A percentile compares a stretch with the other conserved stretches of the same genome.
phyloP scores from a whole-genome alignment of 306 rosid species.

The Dalbergia cultrata region DNA sequence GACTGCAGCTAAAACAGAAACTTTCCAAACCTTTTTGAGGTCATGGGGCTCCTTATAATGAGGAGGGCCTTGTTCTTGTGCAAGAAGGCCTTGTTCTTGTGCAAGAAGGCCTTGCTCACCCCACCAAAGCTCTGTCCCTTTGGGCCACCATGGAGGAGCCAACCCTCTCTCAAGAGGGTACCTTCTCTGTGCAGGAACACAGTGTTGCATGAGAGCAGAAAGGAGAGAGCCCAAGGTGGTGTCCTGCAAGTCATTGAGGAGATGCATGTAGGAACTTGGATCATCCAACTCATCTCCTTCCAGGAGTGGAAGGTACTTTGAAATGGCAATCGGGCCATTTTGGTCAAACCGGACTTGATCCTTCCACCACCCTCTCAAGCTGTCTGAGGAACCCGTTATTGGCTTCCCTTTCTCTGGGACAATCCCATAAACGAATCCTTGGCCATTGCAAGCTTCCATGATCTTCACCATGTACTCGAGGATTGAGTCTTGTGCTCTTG shows the following conservation, averaged over 20 bases:
- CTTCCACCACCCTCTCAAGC: slow-evolving; percentile 74
- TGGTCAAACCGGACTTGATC: slow-evolving; percentile 54
- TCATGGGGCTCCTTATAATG: slow-evolving; percentile 73
- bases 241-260: slow-evolving; percentile 66
- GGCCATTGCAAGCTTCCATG: slow-evolving; percentile 69
- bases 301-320: slow-evolving; percentile 42
- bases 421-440: slow-evolving; percentile 78
- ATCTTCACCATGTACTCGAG: slow-evolving; percentile 77
- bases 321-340: slow-evolving; percentile 50
- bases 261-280: slow-evolving; percentile 52
- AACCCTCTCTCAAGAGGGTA: slow-evolving; percentile 67
- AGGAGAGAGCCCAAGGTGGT: slow-evolving; percentile 72
- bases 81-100: slow-evolving; percentile 52
- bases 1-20: slow-evolving; percentile 63
- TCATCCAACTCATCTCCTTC: slow-evolving; percentile 28
- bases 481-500: slow-evolving; percentile 69
- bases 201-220: slow-evolving; percentile 70
- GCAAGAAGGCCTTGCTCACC: slow-evolving; percentile 60
- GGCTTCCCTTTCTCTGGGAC: slow-evolving; percentile 71
- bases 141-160: slow-evolving; percentile 88
- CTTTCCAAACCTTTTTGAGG: slow-evolving; percentile 77
- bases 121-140: slow-evolving; percentile 69
- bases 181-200: slow-evolving; percentile 65
- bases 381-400: slow-evolving; percentile 67
- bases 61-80: slow-evolving; percentile 63